Base-by-base conservation (phyloP, 1,284 basidiomycete species). In the Dichomitus squalens region DNA sequence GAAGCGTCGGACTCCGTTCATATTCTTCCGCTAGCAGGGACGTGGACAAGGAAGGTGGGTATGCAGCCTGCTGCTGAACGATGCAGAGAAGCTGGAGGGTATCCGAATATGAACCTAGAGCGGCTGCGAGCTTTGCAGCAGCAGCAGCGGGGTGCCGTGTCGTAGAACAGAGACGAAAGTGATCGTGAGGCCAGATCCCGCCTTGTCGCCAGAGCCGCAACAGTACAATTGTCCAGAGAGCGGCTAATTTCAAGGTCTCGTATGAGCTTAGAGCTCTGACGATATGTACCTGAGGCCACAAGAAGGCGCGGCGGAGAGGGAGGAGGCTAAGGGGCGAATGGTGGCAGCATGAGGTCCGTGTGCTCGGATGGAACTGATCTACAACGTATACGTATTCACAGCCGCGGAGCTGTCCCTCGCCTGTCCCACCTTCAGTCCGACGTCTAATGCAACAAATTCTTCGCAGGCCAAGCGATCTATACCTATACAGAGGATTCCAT, bases 1-100 rank as follows among this genome's bases (percentile, higher is more conserved):
- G 61, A 88, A 81, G 71, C 85, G 82, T 67, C 86, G 85, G 58
- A 90, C 85, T 66, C 87, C 86, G 79, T 89, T 86, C 87, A 89
- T 89, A 29, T 39, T 55, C 36, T 49, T 23, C 50, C 34, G 49
- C 57, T 23, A 41, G 27, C 35, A 48, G 29, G 46, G 52, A 34
- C 52, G 20, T 20, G 12, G 7, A 34, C 21, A 27, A 38, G 3
- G 34, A 49, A 29, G 8, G 5, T 18, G 36, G 27, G 23, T 39
- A 46, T 11, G 57, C 59, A 60, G 63, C 60, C 65, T 59, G 66
- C 64, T 65, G 58, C 59, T 53, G 36, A 23, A n/a, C 27, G 35
- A 43, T 48, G 34, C 44, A 33, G 29, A 34, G 44, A 46, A 40
- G 21, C 29, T 31, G 20, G n/a, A 46, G 49, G 46, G 57, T 59